Evolutionary conservation across 768 basidiomycete genomes (phyloP).

Genomic region (Suillus tomentosus): DNA sequence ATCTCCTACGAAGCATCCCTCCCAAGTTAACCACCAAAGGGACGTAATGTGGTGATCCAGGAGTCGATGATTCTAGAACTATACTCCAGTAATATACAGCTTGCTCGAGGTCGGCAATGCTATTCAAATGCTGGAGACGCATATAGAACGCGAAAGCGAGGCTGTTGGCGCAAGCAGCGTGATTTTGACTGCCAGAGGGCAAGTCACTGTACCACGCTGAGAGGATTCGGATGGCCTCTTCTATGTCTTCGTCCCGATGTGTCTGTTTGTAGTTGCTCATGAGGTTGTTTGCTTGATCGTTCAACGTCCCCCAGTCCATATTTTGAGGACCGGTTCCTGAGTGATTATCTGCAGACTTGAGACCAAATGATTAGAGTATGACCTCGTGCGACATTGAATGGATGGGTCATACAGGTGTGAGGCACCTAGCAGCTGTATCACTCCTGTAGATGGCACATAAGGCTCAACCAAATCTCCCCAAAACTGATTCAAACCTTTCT

Average conservation of each 20-base stretch:
- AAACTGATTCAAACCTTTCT: background rate
- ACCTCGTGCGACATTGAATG: background rate
- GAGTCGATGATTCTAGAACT: constrained; percentile 16
- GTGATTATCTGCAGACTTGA: background rate
- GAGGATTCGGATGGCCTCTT: constrained; percentile 25
- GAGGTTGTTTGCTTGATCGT: constrained; percentile 14
- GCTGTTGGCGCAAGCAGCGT: constrained; percentile 19
- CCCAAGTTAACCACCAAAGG: constrained; percentile 21
- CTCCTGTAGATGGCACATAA: constrained; percentile 1
- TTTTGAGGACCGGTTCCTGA: background rate
- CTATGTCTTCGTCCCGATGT: constrained; percentile 27
- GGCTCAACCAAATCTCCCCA: background rate
- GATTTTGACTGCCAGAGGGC: constrained; percentile 21
- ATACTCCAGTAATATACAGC: constrained; percentile 20
- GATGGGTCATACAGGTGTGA: background rate
- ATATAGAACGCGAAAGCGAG: constrained; percentile 22
- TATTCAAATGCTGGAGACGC: constrained; percentile 27
- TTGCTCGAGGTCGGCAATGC: constrained; percentile 24
- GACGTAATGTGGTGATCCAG: constrained; percentile 19
- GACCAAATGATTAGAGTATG: background rate
- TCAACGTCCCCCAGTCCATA: background rate
- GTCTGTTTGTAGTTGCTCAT: constrained; percentile 24
- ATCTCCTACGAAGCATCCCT: constrained; percentile 23
- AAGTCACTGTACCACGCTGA: constrained; percentile 22
- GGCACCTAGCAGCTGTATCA: background rate